A percentile compares a stretch with the other conserved stretches of the same genome.
These are phyloP conservation scores for Trametes coccinea DNA, from an alignment of 768 basidiomycete species.

Conservation along the genomic window DNA sequence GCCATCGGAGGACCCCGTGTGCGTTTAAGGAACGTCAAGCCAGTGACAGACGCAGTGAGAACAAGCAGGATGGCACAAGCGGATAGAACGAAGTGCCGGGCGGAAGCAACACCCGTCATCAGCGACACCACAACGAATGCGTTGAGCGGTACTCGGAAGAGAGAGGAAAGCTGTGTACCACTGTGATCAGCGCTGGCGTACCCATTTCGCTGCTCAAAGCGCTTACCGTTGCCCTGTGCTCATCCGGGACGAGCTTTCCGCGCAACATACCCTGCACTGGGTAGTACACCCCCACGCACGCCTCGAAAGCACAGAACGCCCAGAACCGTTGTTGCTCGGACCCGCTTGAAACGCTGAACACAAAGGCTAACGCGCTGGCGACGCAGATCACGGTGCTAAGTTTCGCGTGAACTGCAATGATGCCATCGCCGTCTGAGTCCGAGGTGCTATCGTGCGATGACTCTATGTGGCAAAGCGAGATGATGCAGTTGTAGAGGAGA, in stretches of 20 bases:
- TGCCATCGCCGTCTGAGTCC: constrained; percentile 34
- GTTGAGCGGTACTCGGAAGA: constrained; percentile 77
- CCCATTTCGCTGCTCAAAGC: neutral
- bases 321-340: constrained; percentile 59
- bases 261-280: constrained; percentile 76
- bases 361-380: constrained; percentile 55
- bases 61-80: constrained; percentile 58
- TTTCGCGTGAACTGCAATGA: constrained; percentile 63
- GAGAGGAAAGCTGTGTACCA: constrained; percentile 52
- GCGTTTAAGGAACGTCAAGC: constrained; percentile 20
- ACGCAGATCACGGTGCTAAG: constrained; percentile 66
- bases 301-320: constrained; percentile 76
- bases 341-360: constrained; percentile 44
- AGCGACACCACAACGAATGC: constrained; percentile 70
- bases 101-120: constrained; percentile 66
- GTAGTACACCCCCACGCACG: constrained; percentile 79
- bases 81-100: constrained; percentile 58
- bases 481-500: constrained; percentile 59
- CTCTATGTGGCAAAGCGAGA: constrained; percentile 24
- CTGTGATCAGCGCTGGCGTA: neutral
- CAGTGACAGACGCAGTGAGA: constrained; percentile 61
- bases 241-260: constrained; percentile 65
- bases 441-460: constrained; percentile 8
- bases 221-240: constrained; percentile 72
- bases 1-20: constrained; percentile 3